A percentile compares a stretch with the other conserved stretches of the same genome.
Conservation (phyloP, 805 yeast genomes). For the Starmerella geochares region DNA sequence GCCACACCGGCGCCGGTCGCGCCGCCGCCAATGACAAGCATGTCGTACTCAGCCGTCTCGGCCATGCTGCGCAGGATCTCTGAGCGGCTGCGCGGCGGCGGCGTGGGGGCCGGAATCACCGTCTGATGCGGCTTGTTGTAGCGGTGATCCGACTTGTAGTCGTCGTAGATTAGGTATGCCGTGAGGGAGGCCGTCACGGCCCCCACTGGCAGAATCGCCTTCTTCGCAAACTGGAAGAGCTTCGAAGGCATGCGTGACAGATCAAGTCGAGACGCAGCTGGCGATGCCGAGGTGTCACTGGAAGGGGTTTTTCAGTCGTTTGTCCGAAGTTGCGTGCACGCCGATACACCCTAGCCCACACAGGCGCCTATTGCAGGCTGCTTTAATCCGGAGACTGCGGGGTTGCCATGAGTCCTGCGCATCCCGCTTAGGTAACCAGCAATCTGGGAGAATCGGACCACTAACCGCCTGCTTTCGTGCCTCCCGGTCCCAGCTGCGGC, state of each 20-base stretch:
- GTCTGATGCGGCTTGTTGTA: slow-evolving; percentile 26
- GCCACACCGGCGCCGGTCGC: slow-evolving; percentile 94
- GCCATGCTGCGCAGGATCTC: slow-evolving; percentile 26
- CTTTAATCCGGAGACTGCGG: slow-evolving; percentile 7
- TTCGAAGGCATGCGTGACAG: slow-evolving; percentile 1
- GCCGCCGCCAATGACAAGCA: slow-evolving; percentile 90
- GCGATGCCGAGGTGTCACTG: not conserved
- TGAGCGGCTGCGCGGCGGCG: slow-evolving; percentile 27
- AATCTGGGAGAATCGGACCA: not conserved
- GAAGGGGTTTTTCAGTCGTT: slow-evolving; percentile 3
- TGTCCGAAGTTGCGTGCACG: not conserved
- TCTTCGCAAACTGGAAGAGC: slow-evolving; percentile 11
- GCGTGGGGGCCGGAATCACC: slow-evolving; percentile 23
- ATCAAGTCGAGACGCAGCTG: not conserved
- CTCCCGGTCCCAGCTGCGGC: not conserved
- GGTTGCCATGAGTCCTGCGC: not conserved
- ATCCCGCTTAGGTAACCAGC: not conserved
- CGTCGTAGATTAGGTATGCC: slow-evolving; percentile 26
- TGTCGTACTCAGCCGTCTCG: slow-evolving; percentile 51
- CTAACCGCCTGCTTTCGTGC: not conserved
- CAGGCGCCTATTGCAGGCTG: not conserved
- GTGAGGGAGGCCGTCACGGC: slow-evolving; percentile 21
- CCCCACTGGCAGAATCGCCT: slow-evolving; percentile 25
- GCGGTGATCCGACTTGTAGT: slow-evolving; percentile 22
- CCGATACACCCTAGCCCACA: not conserved